phyloP scores from a whole-genome alignment of 257 asterid genomes.

The Voacanga thouarsii region DNA sequence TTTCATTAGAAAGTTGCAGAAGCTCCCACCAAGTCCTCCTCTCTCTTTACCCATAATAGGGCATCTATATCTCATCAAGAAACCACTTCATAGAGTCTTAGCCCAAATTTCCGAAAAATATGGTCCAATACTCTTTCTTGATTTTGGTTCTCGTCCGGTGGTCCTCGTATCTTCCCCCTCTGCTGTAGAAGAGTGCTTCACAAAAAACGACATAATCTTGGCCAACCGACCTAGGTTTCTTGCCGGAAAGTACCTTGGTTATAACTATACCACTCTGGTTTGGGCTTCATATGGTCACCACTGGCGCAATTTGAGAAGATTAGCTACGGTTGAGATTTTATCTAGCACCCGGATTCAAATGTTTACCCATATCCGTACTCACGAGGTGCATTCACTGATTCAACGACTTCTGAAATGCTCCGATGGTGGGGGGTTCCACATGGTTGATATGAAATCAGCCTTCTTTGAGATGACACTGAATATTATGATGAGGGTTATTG shows the following conservation, averaged over 20 bases:
- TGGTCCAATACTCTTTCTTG: conserved; percentile 61
- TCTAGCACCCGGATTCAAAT: conserved; percentile 30
- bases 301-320: conserved; percentile 41
- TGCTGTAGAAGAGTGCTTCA: conserved; percentile 59
- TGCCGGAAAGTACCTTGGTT: conserved; percentile 62
- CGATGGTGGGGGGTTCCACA: not conserved
- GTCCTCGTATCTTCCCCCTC: conserved; percentile 62
- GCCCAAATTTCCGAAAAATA: conserved; percentile 37
- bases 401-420: conserved; percentile 1
- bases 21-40: conserved; percentile 68
- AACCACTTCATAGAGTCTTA: conserved; percentile 56
- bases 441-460: conserved; percentile 30
- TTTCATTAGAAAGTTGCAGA: conserved; percentile 35
- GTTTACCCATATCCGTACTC: conserved; percentile 2
- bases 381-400: conserved; percentile 25
- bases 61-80: conserved; percentile 54
- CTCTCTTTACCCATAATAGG: conserved; percentile 64
- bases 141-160: conserved; percentile 54
- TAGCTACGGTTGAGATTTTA: conserved; percentile 33
- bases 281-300: conserved; percentile 50
- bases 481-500: conserved; percentile 43
- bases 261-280: conserved; percentile 54
- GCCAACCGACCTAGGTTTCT: conserved; percentile 71
- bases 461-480: conserved; percentile 37
- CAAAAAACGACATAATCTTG: conserved; percentile 50